Percentiles rank a stretch among this genome's conserved stretches.
Evolutionary conservation across 352 stramenopile genomes (phyloP).

Genomic region (Phytophthora megakarya): DNA sequence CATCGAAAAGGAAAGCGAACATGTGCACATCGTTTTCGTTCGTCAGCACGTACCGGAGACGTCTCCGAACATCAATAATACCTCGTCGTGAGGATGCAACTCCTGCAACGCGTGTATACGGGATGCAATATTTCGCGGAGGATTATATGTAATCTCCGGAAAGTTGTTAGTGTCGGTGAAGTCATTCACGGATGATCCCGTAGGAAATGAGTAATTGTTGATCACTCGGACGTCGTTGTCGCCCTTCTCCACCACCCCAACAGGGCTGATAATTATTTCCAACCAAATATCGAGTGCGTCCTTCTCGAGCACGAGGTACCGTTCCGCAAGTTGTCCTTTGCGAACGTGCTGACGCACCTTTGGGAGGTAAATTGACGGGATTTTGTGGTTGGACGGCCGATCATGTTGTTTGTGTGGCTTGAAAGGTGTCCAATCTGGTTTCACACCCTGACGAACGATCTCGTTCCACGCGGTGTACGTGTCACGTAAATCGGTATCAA

Average conservation of each 20-base stretch:
- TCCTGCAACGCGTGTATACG: conserved; percentile 8
- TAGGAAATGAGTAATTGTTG: not conserved
- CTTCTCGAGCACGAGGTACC: not conserved
- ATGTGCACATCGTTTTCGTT: conserved; percentile 17
- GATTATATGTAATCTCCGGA: conserved; percentile 9
- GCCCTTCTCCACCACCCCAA: not conserved
- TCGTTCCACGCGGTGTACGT: not conserved
- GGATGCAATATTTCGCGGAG: conserved; percentile 13
- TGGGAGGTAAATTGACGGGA: not conserved
- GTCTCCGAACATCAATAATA: conserved; percentile 29
- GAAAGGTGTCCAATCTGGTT: not conserved
- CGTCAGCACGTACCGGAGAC: conserved; percentile 29
- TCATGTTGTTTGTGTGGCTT: not conserved
- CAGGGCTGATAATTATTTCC: not conserved
- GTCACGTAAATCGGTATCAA: no score
- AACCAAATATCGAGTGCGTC: not conserved
- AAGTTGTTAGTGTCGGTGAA: conserved; percentile 1
- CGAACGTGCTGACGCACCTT: not conserved
- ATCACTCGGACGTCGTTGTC: not conserved
- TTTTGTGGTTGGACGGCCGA: not conserved
- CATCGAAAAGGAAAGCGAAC: conserved; percentile 23
- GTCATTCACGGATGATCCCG: not conserved
- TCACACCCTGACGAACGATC: not conserved
- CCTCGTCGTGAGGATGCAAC: not conserved
- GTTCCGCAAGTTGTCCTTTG: not conserved